A percentile compares a stretch with the other conserved stretches of the same genome.
Evolutionary conservation across 208 protist species (phyloP).

Genomic region (Crithidia fasciculata): DNA sequence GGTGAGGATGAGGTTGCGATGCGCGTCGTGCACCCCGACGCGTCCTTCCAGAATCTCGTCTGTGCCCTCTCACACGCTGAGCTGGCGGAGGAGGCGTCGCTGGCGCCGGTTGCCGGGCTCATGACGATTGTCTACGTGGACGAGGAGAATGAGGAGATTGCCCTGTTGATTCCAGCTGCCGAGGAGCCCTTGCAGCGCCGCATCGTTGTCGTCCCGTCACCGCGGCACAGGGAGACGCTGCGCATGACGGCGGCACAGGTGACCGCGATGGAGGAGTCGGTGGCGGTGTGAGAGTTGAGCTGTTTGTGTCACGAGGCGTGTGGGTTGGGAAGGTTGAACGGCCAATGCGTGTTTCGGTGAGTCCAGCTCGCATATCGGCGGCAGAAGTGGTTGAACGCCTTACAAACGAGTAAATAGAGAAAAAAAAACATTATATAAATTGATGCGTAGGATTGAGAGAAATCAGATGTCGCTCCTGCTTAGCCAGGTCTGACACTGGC

Average conservation of each 20-base stretch:
- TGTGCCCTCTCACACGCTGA: conserved; percentile 84
- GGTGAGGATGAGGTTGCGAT: conserved; percentile 25
- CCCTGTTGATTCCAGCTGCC: conserved; percentile 65
- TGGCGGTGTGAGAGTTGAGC: conserved; percentile 38
- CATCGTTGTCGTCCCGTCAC: conserved; percentile 68
- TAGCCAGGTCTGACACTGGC: too few relatives aligned
- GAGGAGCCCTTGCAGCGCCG: conserved; percentile 62
- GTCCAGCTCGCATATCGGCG: too few relatives aligned
- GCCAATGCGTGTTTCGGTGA: too few relatives aligned
- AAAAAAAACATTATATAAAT: too few relatives aligned
- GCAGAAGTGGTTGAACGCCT: too few relatives aligned
- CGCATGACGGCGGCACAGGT: conserved; percentile 50
- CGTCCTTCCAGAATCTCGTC: conserved; percentile 42
- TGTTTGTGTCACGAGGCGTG: too few relatives aligned
- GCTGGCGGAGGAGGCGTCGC: conserved; percentile 73
- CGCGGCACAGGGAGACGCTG: conserved; percentile 38
- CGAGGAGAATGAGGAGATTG: conserved; percentile 74
- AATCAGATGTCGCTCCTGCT: too few relatives aligned
- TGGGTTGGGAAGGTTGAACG: too few relatives aligned
- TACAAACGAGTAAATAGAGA: too few relatives aligned
- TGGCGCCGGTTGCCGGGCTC: conserved; percentile 76
- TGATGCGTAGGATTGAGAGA: too few relatives aligned
- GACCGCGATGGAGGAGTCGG: conserved; percentile 63
- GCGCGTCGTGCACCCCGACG: conserved; percentile 37
- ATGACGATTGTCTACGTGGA: conserved; percentile 70